A percentile compares a stretch with the other conserved stretches of the same genome.
Conservation (phyloP, 148 eudicot genomes). For the Chenopodium album region DNA sequence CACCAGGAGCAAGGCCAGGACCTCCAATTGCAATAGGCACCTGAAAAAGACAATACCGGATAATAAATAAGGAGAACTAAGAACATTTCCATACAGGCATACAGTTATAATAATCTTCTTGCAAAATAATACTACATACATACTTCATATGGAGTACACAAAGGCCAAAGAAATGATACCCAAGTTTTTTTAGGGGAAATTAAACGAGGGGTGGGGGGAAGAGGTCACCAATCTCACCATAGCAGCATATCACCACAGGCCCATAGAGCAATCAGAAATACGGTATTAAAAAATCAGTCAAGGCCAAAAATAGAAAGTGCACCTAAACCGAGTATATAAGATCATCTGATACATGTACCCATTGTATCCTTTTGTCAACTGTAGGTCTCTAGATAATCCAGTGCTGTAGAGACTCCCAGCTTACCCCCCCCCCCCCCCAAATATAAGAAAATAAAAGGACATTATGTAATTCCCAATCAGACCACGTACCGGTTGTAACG, state of each 20-base stretch:
- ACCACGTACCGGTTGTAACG: slow-evolving; percentile 72
- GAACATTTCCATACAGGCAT: not conserved
- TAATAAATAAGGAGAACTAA: slow-evolving; percentile 21
- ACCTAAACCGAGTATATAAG: not conserved
- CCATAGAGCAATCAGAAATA: too few relatives aligned
- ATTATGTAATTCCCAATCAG: not conserved
- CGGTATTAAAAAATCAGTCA: not conserved
- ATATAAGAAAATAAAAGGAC: not conserved
- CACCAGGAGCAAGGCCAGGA: slow-evolving; percentile 69
- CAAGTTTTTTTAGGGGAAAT: too few relatives aligned
- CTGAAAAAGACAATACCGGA: slow-evolving; percentile 29
- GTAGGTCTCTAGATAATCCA: not conserved
- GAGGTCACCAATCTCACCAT: too few relatives aligned
- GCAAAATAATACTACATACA: too few relatives aligned
- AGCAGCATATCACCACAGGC: too few relatives aligned
- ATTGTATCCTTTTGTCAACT: not conserved
- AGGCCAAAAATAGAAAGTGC: not conserved
- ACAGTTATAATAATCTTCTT: too few relatives aligned
- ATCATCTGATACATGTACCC: not conserved
- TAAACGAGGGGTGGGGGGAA: too few relatives aligned
- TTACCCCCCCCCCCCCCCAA: not conserved
- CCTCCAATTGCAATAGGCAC: slow-evolving; percentile 96
- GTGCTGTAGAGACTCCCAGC: too few relatives aligned
- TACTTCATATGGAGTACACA: too few relatives aligned
- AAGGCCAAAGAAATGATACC: too few relatives aligned